Evolutionary conservation across 208 protist species (phyloP).

Genomic region (Naegleria lovaniensis): DNA sequence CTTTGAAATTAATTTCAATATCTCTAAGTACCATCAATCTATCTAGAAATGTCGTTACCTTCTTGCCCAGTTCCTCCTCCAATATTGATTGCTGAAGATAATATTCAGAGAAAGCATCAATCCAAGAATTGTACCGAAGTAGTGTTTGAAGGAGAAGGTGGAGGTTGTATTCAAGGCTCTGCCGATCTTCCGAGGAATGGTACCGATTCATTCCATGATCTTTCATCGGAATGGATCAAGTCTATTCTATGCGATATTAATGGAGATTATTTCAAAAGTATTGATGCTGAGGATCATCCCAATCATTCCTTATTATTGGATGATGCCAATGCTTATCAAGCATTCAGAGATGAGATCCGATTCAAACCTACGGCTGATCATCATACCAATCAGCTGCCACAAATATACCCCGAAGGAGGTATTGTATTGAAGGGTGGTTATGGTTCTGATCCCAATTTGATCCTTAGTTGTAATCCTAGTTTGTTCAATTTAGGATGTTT

Average conservation of each 20-base stretch:
- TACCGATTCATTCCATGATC: too few relatives aligned
- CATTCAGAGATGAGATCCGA: background rate
- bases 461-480: background rate
- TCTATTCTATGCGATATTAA: background rate
- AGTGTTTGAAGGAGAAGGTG: background rate
- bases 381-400: background rate
- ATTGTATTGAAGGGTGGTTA: background rate
- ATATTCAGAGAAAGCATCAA: too few relatives aligned
- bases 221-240: background rate
- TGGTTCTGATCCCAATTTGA: background rate
- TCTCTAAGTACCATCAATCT: too few relatives aligned
- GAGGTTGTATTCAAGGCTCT: background rate
- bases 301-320: background rate
- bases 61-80: too few relatives aligned
- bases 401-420: background rate
- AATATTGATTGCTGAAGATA: too few relatives aligned
- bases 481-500: background rate
- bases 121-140: too few relatives aligned
- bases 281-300: background rate
- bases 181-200: too few relatives aligned
- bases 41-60: too few relatives aligned
- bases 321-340: background rate
- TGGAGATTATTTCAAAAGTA: background rate
- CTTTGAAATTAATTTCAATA: too few relatives aligned
- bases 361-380: too few relatives aligned